Evolutionary conservation across 1,284 basidiomycete genomes (phyloP).

Genomic region (Ganoderma multipileum): DNA sequence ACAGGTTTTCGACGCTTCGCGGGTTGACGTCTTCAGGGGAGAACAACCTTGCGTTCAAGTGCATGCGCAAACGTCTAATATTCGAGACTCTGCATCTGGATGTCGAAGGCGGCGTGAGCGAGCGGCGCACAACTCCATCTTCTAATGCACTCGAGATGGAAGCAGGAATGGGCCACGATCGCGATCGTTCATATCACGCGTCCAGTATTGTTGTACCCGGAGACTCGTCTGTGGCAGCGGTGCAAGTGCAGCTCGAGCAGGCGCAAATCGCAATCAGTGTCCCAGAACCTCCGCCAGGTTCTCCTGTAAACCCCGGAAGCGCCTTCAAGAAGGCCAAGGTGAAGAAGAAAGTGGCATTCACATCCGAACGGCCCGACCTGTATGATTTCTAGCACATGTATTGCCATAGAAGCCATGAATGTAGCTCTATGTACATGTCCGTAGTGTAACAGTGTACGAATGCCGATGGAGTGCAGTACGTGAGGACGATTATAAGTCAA

Average conservation of each 20-base stretch:
- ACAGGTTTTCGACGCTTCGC: conserved; percentile 78
- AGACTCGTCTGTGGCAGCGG: conserved; percentile 28
- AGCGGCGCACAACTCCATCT: conserved; percentile 77
- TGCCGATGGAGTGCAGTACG: background rate
- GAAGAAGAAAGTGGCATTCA: conserved; percentile 76
- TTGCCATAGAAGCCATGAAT: conserved; percentile 15
- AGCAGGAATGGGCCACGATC: conserved; percentile 25
- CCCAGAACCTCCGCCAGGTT: background rate
- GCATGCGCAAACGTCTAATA: conserved; percentile 86
- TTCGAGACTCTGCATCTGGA: conserved; percentile 95
- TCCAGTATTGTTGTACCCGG: background rate
- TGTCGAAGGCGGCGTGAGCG: conserved; percentile 89
- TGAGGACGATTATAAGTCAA: background rate
- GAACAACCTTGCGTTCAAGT: conserved; percentile 96
- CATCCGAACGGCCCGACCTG: conserved; percentile 69
- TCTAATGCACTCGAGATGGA: conserved; percentile 38
- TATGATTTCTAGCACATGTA: conserved; percentile 55
- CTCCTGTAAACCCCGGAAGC: conserved; percentile 34
- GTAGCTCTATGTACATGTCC: conserved; percentile 26
- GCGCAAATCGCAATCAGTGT: conserved; percentile 18
- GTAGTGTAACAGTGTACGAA: background rate
- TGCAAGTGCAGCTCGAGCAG: conserved; percentile 40
- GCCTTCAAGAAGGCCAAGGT: conserved; percentile 52
- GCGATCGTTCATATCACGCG: conserved; percentile 13
- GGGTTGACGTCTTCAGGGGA: conserved; percentile 75